These are phyloP conservation scores for Emydomyces testavorans DNA, from an alignment of 2,329 filamentous ascomycete species.

Conservation along the genomic window DNA sequence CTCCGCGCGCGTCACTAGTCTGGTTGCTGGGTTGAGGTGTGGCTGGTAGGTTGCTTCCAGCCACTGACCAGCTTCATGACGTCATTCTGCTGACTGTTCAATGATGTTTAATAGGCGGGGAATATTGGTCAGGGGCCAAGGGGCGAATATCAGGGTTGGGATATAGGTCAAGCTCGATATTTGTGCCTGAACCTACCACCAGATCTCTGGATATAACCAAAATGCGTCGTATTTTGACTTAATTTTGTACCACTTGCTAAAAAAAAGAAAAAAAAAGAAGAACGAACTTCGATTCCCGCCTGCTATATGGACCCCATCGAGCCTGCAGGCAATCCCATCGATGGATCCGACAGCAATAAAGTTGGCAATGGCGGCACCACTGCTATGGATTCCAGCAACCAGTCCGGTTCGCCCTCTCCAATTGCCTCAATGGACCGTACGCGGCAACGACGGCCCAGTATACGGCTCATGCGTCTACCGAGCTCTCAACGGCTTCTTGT, in stretches of 20 bases:
- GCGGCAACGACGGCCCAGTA: conserved; percentile 5
- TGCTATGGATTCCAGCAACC: background rate
- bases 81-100: background rate
- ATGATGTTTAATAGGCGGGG: background rate
- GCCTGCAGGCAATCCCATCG: conserved; percentile 13
- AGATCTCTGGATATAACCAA: conserved; percentile 2
- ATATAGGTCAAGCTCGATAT: background rate
- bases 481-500: conserved; percentile 16
- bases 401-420: background rate
- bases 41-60: too few relatives aligned
- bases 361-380: background rate
- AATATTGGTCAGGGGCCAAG: background rate
- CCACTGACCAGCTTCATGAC: too few relatives aligned
- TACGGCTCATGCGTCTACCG: conserved; percentile 15
- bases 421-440: background rate
- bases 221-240: background rate
- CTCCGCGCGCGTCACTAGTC: too few relatives aligned
- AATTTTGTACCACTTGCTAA: background rate
- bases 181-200: background rate
- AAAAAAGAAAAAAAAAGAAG: too few relatives aligned
- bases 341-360: background rate
- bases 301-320: conserved; percentile 32
- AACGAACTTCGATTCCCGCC: too few relatives aligned
- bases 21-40: too few relatives aligned
- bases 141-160: background rate